These are phyloP conservation scores for Crithidia bombi DNA, from an alignment of 208 protist genomes.

Conservation along the genomic window DNA sequence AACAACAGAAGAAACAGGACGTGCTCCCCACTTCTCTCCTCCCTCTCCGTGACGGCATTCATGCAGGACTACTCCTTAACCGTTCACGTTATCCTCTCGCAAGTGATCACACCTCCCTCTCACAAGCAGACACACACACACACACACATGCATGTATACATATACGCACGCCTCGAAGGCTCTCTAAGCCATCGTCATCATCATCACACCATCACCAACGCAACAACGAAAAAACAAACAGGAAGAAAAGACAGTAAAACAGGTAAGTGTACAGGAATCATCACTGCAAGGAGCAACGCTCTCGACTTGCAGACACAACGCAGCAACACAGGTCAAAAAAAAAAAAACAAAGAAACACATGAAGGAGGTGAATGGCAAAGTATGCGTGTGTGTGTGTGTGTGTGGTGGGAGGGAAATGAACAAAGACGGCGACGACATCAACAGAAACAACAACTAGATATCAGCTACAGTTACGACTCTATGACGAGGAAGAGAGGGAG, in stretches of 20 bases:
- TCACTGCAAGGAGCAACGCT: conserved; percentile 1
- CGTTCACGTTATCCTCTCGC: no score
- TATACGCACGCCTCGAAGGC: no score
- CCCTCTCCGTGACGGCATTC: no score
- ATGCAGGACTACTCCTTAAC: no score
- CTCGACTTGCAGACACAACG: neutral
- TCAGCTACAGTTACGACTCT: conserved; percentile 14
- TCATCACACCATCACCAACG: neutral
- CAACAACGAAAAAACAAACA: neutral
- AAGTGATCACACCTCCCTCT: no score
- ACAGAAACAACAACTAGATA: conserved; percentile 3
- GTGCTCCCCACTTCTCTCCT: no score
- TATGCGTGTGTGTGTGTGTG: no score
- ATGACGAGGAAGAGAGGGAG: conserved; percentile 4
- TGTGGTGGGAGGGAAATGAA: no score
- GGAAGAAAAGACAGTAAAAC: conserved; percentile 2
- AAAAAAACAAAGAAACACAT: conserved; percentile 11
- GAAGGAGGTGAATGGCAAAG: neutral
- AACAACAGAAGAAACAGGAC: no score
- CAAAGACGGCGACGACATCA: no score
- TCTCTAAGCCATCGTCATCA: neutral
- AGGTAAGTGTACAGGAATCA: no score
- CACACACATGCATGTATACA: conserved; percentile 1
- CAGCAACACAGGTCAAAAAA: neutral
- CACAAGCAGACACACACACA: no score